phyloP scores from a whole-genome alignment of 441 rosid genomes.

The Populus hybrid region DNA sequence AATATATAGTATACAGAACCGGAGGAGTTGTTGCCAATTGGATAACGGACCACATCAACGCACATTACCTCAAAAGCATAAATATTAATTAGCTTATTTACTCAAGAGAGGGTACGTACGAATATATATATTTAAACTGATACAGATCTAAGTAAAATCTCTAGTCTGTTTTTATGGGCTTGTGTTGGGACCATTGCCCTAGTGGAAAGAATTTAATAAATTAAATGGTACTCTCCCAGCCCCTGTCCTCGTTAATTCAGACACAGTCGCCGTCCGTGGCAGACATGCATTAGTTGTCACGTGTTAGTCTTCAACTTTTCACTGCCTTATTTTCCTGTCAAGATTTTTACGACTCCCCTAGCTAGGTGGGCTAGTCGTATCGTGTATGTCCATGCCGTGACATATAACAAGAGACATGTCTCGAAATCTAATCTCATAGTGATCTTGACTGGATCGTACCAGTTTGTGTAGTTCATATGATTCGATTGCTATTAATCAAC shows the following conservation, averaged over 20 bases:
- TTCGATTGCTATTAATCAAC: no score
- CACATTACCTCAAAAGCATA: neutral
- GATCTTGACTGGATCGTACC: no score
- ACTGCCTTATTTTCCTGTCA: no score
- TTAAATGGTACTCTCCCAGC: neutral
- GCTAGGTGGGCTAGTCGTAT: no score
- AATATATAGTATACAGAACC: no score
- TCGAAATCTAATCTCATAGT: no score
- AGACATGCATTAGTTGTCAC: slow-evolving; percentile 7
- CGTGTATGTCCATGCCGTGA: no score
- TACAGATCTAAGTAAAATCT: neutral
- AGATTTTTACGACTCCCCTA: no score
- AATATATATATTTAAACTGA: neutral
- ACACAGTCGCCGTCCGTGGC: slow-evolving; percentile 18
- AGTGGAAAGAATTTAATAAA: neutral
- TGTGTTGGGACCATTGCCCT: neutral
- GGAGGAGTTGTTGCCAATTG: no score
- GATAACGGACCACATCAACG: neutral
- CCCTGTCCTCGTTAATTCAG: slow-evolving; percentile 9
- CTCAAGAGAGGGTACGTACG: neutral
- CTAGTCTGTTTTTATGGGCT: neutral
- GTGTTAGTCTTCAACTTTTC: neutral
- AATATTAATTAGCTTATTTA: neutral
- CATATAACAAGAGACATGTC: no score
- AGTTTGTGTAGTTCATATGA: no score